phyloP scores from a whole-genome alignment of 164 flowering plant genomes.

The Paratinospora sagittata region DNA sequence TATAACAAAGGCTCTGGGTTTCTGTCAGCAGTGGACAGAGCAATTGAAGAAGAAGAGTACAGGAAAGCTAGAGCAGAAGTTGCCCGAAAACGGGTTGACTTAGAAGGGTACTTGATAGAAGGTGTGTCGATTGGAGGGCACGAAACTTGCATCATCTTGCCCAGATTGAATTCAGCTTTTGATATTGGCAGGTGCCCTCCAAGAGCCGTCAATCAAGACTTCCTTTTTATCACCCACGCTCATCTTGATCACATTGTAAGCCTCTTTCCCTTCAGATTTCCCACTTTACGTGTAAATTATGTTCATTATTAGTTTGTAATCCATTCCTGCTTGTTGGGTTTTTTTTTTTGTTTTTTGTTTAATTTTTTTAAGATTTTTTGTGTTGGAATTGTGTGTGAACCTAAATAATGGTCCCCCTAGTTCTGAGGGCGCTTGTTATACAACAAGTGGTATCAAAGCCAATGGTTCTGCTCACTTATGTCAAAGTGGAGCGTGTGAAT shows the following conservation, averaged over 20 bases:
- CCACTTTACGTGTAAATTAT: too few species aligned
- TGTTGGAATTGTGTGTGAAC: not conserved
- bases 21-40: slow-evolving; percentile 54
- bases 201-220: slow-evolving; percentile 32
- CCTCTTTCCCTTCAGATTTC: not conserved
- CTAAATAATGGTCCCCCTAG: too few species aligned
- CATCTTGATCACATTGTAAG: slow-evolving; percentile 97
- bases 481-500: too few species aligned
- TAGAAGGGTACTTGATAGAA: slow-evolving; percentile 68
- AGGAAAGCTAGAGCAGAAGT: slow-evolving; percentile 80
- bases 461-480: too few species aligned
- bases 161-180: slow-evolving; percentile 74
- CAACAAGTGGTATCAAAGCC: too few species aligned
- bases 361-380: not conserved
- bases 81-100: slow-evolving; percentile 48
- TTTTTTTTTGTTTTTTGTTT: not conserved
- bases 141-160: slow-evolving; percentile 83
- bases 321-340: not conserved
- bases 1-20: slow-evolving; percentile 42
- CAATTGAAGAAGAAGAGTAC: slow-evolving; percentile 78
- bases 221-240: slow-evolving; percentile 83
- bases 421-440: too few species aligned
- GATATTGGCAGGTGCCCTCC: slow-evolving; percentile 83
- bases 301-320: not conserved
- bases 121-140: slow-evolving; percentile 87